Base-by-base conservation (phyloP, 306 rosid genomes). In the Prosopis cineraria region DNA sequence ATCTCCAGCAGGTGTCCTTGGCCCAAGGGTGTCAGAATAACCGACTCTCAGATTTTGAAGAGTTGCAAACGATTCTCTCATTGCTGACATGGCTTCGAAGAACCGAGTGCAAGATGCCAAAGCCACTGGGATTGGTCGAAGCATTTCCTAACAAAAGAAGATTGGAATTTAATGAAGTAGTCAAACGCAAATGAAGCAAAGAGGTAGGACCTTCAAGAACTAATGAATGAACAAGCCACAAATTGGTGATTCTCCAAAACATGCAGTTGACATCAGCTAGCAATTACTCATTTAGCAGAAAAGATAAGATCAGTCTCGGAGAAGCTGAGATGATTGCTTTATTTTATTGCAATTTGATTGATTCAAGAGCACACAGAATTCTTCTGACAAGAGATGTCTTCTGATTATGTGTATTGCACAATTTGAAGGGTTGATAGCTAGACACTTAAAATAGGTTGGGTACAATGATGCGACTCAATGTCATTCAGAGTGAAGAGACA, bases 81-180 rank as follows among this genome's bases (percentile, higher is more conserved):
- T 95, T 39, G 99, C 99, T 62, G 93, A 91, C 99, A 95, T 95
- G 79, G 98, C 99, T 88, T 93, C 98, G 39, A 95, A 92, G 73
- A 92, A 95, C 72, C 97, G 85, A 41, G 98, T 91, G 86, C 99
- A 93, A 19, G 98, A 93, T 70, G 99, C 99, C 75, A 93, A 85
- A 24, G 99, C 98, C 39, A 89, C 91, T 14, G 98, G 99, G 76
- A 95, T 95, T 14, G 99, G 99, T 29, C 98, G 96, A 74, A 95
- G 98, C 98, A 93, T 95, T 84, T 95, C 98, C 98, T 93, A 82
- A 17, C 29, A 68, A 34, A 68, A 52, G 24, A n/a, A 10, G 39
- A 11, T 25, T 24, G 6, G 6, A 70, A n/a, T 31, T 29, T 50
- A 71, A 43, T 13, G 9, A 9, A 13, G 30, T 48, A 70, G 16